Base-by-base conservation (phyloP, 768 basidiomycete species). In the Daedalea quercina region DNA sequence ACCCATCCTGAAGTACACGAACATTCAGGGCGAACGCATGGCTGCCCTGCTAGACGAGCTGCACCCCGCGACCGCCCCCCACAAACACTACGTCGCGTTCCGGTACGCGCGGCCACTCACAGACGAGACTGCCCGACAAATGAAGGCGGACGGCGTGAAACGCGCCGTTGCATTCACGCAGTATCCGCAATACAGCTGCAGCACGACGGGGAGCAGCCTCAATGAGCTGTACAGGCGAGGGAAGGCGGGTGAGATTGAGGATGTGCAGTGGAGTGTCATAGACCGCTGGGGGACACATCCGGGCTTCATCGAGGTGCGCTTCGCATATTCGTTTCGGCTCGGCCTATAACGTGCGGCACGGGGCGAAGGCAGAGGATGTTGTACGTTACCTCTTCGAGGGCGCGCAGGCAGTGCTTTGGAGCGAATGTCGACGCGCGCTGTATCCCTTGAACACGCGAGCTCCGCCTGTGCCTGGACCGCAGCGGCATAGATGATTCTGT, bases 151-250 rank as follows among this genome's bases (percentile, higher is more conserved):
- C 65, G 93, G 94, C 20, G 92, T 99, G 28, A 86, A 78, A 67
- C 76, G 94, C 57, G 96, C 95, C 0, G 74, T 99, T 24, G 96
- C 94, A 19, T 99, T 99, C 73, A 91, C 91, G 2, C 96, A 99
- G 69, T 99, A 99, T 67, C 96, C 96, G 1, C 96, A 99, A 68
- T 99, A 99, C 69, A 90, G 87, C 63, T 99, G 96, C 69, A 94
- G 91, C 56, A 99, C 96, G 11, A 98, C 96, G 0, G 96, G 96
- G 47, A 96, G 94, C 71, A 94, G 91, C 67, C 65, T 99, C 64
- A 99, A 98, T 63, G 96, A 99, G 67, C 71, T 99, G 24, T 94
- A 80, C 62, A 73, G 87, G 65, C 72, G 69, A 61, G 80, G 81
- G 48, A 80, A 76, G 61, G 70, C 73, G 34, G 85, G 84, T 25